A percentile compares a stretch with the other conserved stretches of the same genome.
Conservation (phyloP, 805 yeast genomes). For the Kuraishia floccosa region DNA sequence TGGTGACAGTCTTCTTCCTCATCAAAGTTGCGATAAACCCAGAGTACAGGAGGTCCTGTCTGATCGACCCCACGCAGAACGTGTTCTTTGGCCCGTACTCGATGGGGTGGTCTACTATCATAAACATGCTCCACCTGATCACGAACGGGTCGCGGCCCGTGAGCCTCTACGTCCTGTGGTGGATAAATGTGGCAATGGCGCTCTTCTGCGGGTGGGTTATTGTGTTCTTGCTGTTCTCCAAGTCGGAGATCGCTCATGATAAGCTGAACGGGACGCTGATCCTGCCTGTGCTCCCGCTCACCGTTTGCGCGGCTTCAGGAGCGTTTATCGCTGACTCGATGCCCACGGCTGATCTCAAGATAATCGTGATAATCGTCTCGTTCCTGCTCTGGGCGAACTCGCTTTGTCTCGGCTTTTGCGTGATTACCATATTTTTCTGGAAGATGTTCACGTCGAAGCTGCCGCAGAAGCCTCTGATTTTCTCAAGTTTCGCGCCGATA, state of each 20-base stretch:
- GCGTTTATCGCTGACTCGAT: constrained; percentile 34
- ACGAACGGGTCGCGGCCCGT: constrained; percentile 20
- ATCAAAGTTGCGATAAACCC: constrained; percentile 22
- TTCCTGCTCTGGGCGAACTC: constrained; percentile 65
- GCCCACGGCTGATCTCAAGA: constrained; percentile 27
- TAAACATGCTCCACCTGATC: constrained; percentile 40
- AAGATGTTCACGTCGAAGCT: constrained; percentile 45
- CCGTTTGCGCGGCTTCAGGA: constrained; percentile 70
- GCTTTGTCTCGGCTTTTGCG: constrained; percentile 41
- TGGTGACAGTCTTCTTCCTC: constrained; percentile 27
- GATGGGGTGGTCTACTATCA: constrained; percentile 67
- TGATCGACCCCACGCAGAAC: constrained; percentile 32
- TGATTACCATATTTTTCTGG: constrained; percentile 48
- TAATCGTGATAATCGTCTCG: constrained; percentile 41
- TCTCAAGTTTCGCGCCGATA: constrained; percentile 65
- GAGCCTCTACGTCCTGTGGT: constrained; percentile 53
- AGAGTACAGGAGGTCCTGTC: constrained; percentile 11
- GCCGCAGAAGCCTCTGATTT: constrained; percentile 42
- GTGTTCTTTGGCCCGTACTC: constrained; percentile 70
- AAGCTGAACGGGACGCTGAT: constrained; percentile 46
- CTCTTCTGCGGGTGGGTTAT: constrained; percentile 51
- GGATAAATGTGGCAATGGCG: constrained; percentile 49
- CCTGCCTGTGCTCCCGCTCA: constrained; percentile 70
- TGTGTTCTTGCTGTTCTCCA: constrained; percentile 35
- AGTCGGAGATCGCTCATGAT: constrained; percentile 18